phyloP scores from a whole-genome alignment of 1,284 basidiomycete species.

The Testicularia cyperi region DNA sequence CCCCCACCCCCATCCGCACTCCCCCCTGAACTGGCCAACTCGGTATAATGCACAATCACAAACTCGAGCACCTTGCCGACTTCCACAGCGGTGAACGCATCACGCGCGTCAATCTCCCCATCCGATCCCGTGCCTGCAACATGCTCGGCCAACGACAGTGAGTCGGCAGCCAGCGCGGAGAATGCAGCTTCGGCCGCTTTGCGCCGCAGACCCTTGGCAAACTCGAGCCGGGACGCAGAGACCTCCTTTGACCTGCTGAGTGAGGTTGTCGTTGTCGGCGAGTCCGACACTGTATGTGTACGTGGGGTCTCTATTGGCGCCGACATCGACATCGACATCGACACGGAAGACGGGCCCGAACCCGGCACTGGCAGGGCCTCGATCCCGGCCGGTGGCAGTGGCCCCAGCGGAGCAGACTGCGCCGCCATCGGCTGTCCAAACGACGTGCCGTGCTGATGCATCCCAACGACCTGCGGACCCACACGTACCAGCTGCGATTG shows the following conservation, averaged over 20 bases:
- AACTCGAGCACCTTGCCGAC: slow-evolving; percentile 13
- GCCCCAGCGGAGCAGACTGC: too few species aligned
- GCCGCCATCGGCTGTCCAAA: too few species aligned
- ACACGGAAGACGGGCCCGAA: background rate
- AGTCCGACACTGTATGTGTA: too few species aligned
- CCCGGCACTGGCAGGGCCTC: background rate
- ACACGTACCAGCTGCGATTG: too few species aligned
- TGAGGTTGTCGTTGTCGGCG: background rate
- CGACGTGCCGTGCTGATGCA: too few species aligned
- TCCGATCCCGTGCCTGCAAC: slow-evolving; percentile 3
- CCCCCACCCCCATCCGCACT: background rate
- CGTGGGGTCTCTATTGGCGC: too few species aligned
- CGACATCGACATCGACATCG: background rate
- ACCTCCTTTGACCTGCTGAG: background rate
- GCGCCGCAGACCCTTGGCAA: slow-evolving; percentile 1
- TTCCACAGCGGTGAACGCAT: slow-evolving; percentile 12
- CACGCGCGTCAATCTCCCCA: slow-evolving; percentile 1
- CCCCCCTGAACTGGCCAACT: slow-evolving; percentile 5
- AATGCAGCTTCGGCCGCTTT: slow-evolving; percentile 5
- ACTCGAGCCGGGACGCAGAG: too few species aligned
- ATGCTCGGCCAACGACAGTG: slow-evolving; percentile 27
- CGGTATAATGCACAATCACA: slow-evolving; percentile 3
- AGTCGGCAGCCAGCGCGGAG: slow-evolving; percentile 9
- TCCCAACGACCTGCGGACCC: too few species aligned
- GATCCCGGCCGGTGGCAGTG: too few species aligned